Evolutionary conservation across 2,329 filamentous ascomycete genomes (phyloP), one percentile per base, ranked within the genome.

Genomic region (Achaetomium macrosporum): DNA sequence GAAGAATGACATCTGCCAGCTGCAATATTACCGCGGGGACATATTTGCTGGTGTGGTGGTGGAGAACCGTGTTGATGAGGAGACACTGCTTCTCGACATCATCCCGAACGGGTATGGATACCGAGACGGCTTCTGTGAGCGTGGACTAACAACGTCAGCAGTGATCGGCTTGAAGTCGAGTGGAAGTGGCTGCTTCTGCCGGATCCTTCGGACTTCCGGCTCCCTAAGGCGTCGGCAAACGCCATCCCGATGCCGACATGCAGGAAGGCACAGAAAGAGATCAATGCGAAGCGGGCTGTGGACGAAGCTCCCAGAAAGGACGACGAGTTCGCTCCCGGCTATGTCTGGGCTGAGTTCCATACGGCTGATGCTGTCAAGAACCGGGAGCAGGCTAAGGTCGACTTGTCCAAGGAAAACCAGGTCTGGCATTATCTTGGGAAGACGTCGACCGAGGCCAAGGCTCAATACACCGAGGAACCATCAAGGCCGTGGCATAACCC

Each of bases 31-130:
- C 70, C 81, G 84, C 66, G 84, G 88, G 36, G 89, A 97, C 52
- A 93, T 97, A 40, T 95, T 95, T 69, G 93, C 90, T 36, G 93
- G 90, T 48, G 76, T 90, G 50, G 85, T 99, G 44, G 77, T 93
- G 20, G 88, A 96, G 71, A 97, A 96, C 60, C 77, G 88, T 54
- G 73, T 72, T 16, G 82, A 82, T 50, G 92, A 96, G 71, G 80
- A 87, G 65, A 87, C 78, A 52, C 71, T 95, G 19, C 74, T 96
- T 29, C 70, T 97, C 39, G 88, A 95, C 62, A 79, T 96, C 57
- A 75, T 97, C 61, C 92, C 93, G 35, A 85, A 87, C 67, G 88
- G 88, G 83, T 91, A 82, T 69, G 84, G 78, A 36, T 16, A 8
- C 29, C 49, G 33, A 17, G 2, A 33, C 15, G 19, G 20, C 25